These are phyloP conservation scores for Colletotrichum scovillei DNA, from an alignment of 2,329 filamentous ascomycete genomes.

Conservation along the genomic window DNA sequence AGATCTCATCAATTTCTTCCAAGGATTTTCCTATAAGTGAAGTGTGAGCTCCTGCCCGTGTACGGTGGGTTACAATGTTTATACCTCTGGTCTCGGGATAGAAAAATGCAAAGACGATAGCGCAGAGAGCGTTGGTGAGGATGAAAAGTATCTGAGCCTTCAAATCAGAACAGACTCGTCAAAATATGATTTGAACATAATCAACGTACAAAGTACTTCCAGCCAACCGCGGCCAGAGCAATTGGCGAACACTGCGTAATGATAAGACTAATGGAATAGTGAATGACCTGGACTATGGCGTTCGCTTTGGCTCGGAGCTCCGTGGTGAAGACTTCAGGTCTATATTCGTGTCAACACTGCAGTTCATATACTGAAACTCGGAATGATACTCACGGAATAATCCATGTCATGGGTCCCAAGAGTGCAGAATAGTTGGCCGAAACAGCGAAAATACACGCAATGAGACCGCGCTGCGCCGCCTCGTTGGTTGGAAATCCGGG, in stretches of 20 bases:
- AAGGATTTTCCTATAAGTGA: slow-evolving; percentile 48
- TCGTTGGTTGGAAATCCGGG: slow-evolving; percentile 50
- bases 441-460: slow-evolving; percentile 54
- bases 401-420: slow-evolving; percentile 54
- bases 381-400: slow-evolving; percentile 49
- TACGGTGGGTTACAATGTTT: fast-evolving
- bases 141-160: slow-evolving; percentile 49
- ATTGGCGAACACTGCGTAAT: slow-evolving; percentile 55
- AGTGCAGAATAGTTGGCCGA: slow-evolving; percentile 51
- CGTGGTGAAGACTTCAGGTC: slow-evolving; percentile 53
- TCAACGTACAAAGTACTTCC: slow-evolving; percentile 52
- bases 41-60: slow-evolving; percentile 14
- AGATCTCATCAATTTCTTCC: slow-evolving; percentile 53
- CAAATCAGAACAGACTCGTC: fast-evolving
- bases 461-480: slow-evolving; percentile 50
- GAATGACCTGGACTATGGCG: slow-evolving; percentile 52
- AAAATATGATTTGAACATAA: not conserved
- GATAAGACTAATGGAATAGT: slow-evolving; percentile 53
- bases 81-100: slow-evolving; percentile 53
- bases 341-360: slow-evolving; percentile 7
- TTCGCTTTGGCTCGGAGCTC: slow-evolving; percentile 54
- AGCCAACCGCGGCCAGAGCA: slow-evolving; percentile 50
- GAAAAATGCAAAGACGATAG: slow-evolving; percentile 47
- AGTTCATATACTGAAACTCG: too few species aligned
- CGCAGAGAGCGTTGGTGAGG: slow-evolving; percentile 50